Conservation (phyloP, 352 stramenopile genomes). For the Globisporangium canariense region DNA sequence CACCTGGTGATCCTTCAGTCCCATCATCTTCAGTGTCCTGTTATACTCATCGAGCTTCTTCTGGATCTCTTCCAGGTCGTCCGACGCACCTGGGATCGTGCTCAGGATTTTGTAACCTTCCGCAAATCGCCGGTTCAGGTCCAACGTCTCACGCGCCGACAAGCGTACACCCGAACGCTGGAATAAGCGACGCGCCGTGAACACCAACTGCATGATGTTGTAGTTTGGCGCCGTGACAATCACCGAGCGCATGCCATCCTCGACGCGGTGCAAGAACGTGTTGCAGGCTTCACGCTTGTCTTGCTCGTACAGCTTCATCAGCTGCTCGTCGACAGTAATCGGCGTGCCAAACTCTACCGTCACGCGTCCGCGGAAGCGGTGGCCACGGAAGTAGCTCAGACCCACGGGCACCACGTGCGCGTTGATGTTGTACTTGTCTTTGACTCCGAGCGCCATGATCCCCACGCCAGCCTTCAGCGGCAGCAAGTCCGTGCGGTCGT, state of each 20-base stretch:
- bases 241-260: constrained; percentile 88
- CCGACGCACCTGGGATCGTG: constrained; percentile 49
- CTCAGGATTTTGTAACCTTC: constrained; percentile 87
- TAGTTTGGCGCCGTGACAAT: constrained; percentile 98
- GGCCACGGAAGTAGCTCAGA: constrained; percentile 97
- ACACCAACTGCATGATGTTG: constrained; percentile 93
- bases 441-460: constrained; percentile 96
- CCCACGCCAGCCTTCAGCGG: constrained; percentile 97
- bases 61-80: constrained; percentile 60
- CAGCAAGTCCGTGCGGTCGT: constrained; percentile 96
- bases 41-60: constrained; percentile 85
- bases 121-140: constrained; percentile 90
- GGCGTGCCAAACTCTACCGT: constrained; percentile 96
- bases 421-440: constrained; percentile 96
- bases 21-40: constrained; percentile 82
- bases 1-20: constrained; percentile 90
- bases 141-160: constrained; percentile 88
- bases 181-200: constrained; percentile 95
- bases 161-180: constrained; percentile 85
- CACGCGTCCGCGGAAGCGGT: constrained; percentile 95
- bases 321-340: constrained; percentile 78
- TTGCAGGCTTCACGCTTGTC: constrained; percentile 85
- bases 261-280: constrained; percentile 75
- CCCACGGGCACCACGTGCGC: constrained; percentile 96
- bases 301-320: constrained; percentile 87